Evolutionary conservation across 1,284 basidiomycete genomes (phyloP).

Genomic region (Apiotrichum porosum): DNA sequence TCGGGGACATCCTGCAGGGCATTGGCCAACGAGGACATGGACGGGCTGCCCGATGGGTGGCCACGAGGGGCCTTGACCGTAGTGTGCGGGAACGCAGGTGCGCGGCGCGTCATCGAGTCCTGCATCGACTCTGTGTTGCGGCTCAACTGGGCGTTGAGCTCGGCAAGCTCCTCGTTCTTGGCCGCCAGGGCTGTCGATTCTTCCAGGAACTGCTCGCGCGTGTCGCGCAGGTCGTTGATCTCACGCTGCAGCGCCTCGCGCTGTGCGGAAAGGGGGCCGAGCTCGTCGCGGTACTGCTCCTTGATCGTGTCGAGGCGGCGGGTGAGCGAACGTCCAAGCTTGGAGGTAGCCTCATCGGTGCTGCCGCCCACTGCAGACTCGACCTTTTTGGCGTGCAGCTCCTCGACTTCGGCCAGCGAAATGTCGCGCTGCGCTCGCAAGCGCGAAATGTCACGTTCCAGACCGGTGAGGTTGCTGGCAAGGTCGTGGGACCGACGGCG

Average conservation of each 20-base stretch:
- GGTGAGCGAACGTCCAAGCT: conserved; percentile 69
- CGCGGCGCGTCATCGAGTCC: conserved; percentile 36
- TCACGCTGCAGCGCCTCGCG: conserved; percentile 75
- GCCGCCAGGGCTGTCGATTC: conserved; percentile 85
- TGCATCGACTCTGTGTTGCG: conserved; percentile 63
- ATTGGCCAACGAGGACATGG: conserved; percentile 45
- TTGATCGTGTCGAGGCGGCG: conserved; percentile 86
- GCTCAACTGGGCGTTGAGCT: conserved; percentile 72
- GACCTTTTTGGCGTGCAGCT: conserved; percentile 56
- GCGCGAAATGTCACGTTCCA: conserved; percentile 82
- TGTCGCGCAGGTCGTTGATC: conserved; percentile 78
- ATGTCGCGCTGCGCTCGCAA: conserved; percentile 86
- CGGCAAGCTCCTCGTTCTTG: conserved; percentile 85
- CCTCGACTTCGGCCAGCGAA: conserved; percentile 86
- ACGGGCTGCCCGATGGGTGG: conserved; percentile 46
- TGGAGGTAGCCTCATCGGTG: conserved; percentile 28
- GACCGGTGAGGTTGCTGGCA: conserved; percentile 64
- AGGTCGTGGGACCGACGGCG: conserved; percentile 75
- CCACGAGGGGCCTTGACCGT: conserved; percentile 11
- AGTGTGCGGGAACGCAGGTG: conserved; percentile 25
- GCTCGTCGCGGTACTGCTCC: conserved; percentile 77
- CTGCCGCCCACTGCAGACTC: conserved; percentile 16
- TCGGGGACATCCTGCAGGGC: conserved; percentile 48
- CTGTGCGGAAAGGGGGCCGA: conserved; percentile 75
- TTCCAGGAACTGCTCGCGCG: conserved; percentile 79